Evolutionary conservation across 2,329 filamentous ascomycete genomes (phyloP).

Genomic region (Penicillium italicum): DNA sequence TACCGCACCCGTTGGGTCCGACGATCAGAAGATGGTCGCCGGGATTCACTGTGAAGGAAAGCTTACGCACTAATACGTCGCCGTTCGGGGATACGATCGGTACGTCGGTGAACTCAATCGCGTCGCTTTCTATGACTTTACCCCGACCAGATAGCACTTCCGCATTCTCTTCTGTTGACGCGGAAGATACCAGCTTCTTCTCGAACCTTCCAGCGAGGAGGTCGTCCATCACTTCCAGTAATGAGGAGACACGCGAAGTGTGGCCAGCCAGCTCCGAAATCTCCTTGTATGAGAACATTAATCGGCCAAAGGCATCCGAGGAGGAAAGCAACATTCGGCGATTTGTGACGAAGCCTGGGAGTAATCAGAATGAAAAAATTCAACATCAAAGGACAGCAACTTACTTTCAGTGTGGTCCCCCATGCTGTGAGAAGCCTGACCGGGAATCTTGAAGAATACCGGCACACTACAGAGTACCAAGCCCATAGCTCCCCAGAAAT

Average conservation of each 20-base stretch:
- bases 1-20: constrained; percentile 94
- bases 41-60: constrained; percentile 81
- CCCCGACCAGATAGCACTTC: constrained; percentile 79
- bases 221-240: constrained; percentile 92
- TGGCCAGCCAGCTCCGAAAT: constrained; percentile 94
- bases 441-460: constrained; percentile 90
- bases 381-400: constrained; percentile 15
- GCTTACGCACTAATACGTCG: constrained; percentile 78
- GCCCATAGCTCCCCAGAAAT: constrained; percentile 95
- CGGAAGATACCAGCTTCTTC: constrained; percentile 92
- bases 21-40: constrained; percentile 92
- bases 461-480: constrained; percentile 89
- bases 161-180: constrained; percentile 74
- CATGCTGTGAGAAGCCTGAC: constrained; percentile 53
- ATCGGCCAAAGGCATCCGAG: constrained; percentile 88
- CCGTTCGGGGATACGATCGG: constrained; percentile 97
- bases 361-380: background rate
- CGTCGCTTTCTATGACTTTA: constrained; percentile 72
- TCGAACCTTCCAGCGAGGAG: constrained; percentile 86
- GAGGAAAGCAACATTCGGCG: constrained; percentile 85
- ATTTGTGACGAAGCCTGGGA: constrained; percentile 80
- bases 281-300: constrained; percentile 98
- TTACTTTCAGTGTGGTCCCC: constrained; percentile 57
- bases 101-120: constrained; percentile 82
- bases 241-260: constrained; percentile 83